Conservation (phyloP, 176 grass and related monocot species). For the Poa pratensis region DNA sequence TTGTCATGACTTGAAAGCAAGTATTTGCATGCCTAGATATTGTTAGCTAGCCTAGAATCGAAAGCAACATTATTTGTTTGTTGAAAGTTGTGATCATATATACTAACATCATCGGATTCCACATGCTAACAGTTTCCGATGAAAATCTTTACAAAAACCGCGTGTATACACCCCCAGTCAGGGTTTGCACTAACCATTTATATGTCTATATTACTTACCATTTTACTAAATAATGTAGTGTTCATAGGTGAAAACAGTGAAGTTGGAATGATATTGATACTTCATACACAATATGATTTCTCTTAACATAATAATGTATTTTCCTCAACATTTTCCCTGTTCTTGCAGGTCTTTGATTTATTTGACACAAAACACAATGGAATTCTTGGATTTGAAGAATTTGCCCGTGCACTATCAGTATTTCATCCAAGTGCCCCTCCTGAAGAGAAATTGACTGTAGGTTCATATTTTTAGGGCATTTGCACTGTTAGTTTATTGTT, state of each 20-base stretch:
- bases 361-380: slow-evolving; percentile 98
- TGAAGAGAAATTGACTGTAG: slow-evolving; percentile 89
- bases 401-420: slow-evolving; percentile 89
- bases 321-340: neutral
- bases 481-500: slow-evolving; percentile 10
- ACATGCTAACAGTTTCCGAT: neutral
- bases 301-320: neutral
- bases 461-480: slow-evolving; percentile 27
- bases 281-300: neutral
- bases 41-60: too few relatives aligned
- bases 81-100: neutral
- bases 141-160: neutral
- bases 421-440: slow-evolving; percentile 94
- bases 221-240: neutral
- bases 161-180: neutral
- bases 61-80: too few relatives aligned
- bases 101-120: neutral
- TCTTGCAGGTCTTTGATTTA: slow-evolving; percentile 94
- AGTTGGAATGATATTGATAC: neutral
- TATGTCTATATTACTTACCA: neutral
- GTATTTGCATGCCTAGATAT: too few relatives aligned
- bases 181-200: neutral
- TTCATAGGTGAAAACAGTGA: slow-evolving; percentile 3
- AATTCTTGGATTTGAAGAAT: slow-evolving; percentile 95
- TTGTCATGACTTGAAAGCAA: too few relatives aligned